Evolutionary conservation across 225 moss, liverwort and hornwort species (phyloP).

Genomic region (Climacium dendroides): DNA sequence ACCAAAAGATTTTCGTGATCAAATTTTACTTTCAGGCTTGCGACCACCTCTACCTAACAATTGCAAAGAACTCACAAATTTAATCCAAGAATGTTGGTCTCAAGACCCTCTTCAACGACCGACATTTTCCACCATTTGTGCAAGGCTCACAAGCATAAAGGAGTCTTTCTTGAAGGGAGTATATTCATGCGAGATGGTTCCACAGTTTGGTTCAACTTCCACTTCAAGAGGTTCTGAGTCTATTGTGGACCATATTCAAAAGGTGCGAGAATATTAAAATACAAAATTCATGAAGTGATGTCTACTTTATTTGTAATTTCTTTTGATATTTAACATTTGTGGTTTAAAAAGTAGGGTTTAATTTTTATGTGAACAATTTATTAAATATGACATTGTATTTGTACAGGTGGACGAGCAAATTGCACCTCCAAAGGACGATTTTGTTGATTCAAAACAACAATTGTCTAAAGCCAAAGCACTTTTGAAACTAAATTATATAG

Average conservation of each 20-base stretch:
- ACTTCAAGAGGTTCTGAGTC: neutral
- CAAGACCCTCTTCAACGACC: neutral
- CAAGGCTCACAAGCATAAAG: neutral
- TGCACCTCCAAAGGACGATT: neutral
- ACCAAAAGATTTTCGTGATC: neutral
- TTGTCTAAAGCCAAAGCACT: neutral
- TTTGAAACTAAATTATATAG: neutral
- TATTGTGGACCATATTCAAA: neutral
- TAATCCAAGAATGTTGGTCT: neutral
- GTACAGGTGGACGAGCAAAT: neutral
- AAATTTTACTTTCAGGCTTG: neutral
- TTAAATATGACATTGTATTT: neutral
- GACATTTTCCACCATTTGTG: neutral
- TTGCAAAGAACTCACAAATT: neutral
- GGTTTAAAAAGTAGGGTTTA: neutral
- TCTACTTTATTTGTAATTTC: neutral
- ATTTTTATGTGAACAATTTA: too few relatives aligned
- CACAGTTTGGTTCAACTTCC: neutral
- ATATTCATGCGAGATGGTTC: neutral
- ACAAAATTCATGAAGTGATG: neutral
- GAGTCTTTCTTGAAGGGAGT: neutral
- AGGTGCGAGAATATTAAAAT: neutral
- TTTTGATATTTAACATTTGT: neutral
- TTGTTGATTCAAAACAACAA: neutral
- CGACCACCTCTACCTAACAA: neutral